Conservation (phyloP, 2,329 filamentous ascomycete genomes). For the Mollisia scopiformis region DNA sequence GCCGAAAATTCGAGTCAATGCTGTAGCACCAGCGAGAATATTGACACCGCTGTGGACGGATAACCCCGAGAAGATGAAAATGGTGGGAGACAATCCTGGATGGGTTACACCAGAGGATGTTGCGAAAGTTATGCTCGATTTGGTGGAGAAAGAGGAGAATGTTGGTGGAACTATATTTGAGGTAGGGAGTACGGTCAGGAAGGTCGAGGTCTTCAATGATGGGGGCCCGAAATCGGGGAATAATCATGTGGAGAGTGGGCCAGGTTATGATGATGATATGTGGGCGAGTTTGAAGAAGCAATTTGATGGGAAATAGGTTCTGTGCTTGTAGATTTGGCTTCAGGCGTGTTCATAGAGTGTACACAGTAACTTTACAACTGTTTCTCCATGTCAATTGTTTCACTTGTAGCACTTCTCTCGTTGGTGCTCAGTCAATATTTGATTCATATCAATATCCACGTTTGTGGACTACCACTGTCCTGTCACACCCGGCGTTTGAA, state of each 20-base stretch:
- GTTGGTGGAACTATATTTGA: conserved; percentile 47
- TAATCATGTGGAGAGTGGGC: conserved; percentile 13
- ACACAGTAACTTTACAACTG: background rate
- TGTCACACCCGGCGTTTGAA: too few relatives aligned
- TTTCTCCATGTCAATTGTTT: too few relatives aligned
- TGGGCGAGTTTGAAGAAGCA: conserved; percentile 12
- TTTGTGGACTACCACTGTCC: too few relatives aligned
- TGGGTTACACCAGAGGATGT: conserved; percentile 48
- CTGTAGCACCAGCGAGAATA: conserved; percentile 45
- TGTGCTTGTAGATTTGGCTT: background rate
- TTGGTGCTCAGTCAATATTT: too few relatives aligned
- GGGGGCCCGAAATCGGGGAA: conserved; percentile 38
- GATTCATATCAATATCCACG: too few relatives aligned
- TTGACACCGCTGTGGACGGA: conserved; percentile 50
- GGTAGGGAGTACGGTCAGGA: conserved; percentile 40
- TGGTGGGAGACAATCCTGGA: conserved; percentile 34
- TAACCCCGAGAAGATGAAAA: conserved; percentile 45
- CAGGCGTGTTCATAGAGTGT: background rate
- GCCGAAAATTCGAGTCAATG: conserved; percentile 43
- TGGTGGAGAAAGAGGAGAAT: conserved; percentile 39
- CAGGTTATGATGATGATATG: conserved; percentile 9
- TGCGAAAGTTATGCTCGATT: conserved; percentile 47
- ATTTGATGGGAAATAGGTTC: conserved; percentile 7
- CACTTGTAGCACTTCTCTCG: too few relatives aligned
- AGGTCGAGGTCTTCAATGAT: conserved; percentile 41